phyloP scores from a whole-genome alignment of 1,139 yeast genomes.

The Kurtzmaniella natalensis region DNA sequence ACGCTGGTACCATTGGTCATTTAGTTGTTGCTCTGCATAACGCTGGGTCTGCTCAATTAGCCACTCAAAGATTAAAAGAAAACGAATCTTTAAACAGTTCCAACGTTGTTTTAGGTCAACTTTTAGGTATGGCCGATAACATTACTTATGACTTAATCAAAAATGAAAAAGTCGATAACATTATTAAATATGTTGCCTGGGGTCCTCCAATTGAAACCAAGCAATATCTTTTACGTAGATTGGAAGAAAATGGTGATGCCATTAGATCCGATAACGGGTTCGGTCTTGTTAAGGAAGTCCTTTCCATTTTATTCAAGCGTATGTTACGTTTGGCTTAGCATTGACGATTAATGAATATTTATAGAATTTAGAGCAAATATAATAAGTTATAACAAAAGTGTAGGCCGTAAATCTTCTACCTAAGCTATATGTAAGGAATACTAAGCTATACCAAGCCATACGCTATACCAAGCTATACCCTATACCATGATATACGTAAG shows the following conservation, averaged over 20 bases:
- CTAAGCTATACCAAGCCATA: no score
- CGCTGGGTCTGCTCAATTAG: constrained; percentile 68
- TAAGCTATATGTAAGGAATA: no score
- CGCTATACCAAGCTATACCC: no score
- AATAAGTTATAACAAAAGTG: no score
- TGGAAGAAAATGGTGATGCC: constrained; percentile 96
- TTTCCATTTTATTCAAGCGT: constrained; percentile 40
- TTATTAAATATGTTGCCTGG: constrained; percentile 96
- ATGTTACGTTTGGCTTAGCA: constrained; percentile 20
- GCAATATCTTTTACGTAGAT: constrained; percentile 83
- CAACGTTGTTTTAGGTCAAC: constrained; percentile 82
- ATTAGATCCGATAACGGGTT: constrained; percentile 86
- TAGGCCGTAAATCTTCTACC: no score
- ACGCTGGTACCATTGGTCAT: constrained; percentile 65
- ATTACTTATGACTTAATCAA: constrained; percentile 71
- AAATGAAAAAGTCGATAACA: constrained; percentile 62
- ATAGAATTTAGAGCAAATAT: no score
- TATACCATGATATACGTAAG: no score
- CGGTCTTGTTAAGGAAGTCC: constrained; percentile 61
- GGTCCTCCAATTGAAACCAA: constrained; percentile 95
- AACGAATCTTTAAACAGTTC: constrained; percentile 27
- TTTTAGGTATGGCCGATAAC: constrained; percentile 94
- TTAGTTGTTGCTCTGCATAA: constrained; percentile 93
- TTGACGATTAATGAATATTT: constrained; percentile 2
- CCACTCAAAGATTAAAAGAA: constrained; percentile 48